Evolutionary conservation across 495 filamentous ascomycete genomes (phyloP).

Genomic region (Tuber melanosporum): DNA sequence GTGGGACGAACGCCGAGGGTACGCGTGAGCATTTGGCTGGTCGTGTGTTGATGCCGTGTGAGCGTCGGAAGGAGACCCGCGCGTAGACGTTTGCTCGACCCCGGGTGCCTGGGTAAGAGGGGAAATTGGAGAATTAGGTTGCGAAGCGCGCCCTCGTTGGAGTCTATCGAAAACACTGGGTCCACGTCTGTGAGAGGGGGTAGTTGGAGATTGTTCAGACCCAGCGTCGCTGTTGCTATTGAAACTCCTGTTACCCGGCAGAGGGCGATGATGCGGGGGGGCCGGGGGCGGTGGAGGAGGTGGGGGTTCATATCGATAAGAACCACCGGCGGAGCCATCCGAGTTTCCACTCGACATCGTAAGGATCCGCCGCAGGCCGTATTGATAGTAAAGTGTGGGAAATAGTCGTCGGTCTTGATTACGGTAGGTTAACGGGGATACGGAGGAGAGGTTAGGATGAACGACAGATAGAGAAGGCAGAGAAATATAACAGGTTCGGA

Average conservation of each 20-base stretch:
- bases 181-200: neutral
- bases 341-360: slow-evolving; percentile 5
- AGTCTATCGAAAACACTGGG: neutral
- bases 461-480: neutral
- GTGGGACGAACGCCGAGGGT: neutral
- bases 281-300: neutral
- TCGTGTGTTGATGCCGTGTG: neutral
- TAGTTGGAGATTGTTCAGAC: neutral
- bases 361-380: slow-evolving; percentile 1
- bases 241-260: neutral
- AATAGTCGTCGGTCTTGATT: neutral
- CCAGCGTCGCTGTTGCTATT: neutral
- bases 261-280: neutral
- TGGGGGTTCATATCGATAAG: neutral
- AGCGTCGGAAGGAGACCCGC: neutral
- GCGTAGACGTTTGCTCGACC: neutral
- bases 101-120: neutral
- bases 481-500: slow-evolving; percentile 1
- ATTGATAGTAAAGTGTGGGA: neutral
- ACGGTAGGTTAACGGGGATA: neutral
- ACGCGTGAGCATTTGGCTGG: neutral
- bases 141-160: neutral
- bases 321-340: neutral
- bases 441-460: neutral
- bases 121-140: neutral